phyloP scores from a whole-genome alignment of 225 moss, liverwort and hornwort species.

The Thuidium tamariscinum region DNA sequence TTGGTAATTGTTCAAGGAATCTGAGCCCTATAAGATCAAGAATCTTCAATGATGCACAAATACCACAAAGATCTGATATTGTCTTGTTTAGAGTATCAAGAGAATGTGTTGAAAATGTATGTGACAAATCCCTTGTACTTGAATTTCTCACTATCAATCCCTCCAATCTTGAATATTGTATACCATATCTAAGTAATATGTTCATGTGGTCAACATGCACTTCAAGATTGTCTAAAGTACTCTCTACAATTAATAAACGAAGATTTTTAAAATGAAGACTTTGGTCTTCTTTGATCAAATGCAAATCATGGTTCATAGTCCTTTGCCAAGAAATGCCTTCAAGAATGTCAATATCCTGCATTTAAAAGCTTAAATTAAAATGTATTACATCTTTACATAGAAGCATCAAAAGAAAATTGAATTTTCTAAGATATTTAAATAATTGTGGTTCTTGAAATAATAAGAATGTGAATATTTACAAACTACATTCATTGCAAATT shows the following conservation, averaged over 20 bases:
- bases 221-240: fast-evolving
- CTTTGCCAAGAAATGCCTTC: neutral
- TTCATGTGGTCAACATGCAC: fast-evolving
- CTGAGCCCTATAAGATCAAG: neutral
- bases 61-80: neutral
- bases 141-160: neutral
- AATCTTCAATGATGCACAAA: neutral
- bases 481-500: too few species aligned
- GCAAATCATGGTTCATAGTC: neutral
- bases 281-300: neutral
- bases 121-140: fast-evolving
- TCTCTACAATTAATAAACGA: neutral
- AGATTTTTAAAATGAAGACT: neutral
- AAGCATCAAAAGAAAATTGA: neutral
- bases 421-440: neutral
- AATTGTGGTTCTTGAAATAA: neutral
- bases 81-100: fast-evolving
- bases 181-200: neutral
- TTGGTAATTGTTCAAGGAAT: neutral
- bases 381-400: neutral
- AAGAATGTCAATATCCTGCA: neutral
- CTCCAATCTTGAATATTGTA: neutral
- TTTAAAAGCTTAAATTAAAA: neutral
- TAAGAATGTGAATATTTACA: fast-evolving
- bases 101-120: fast-evolving